phyloP scores from a whole-genome alignment of 2,329 filamentous ascomycete genomes.

The Trichothecium sympodiale region DNA sequence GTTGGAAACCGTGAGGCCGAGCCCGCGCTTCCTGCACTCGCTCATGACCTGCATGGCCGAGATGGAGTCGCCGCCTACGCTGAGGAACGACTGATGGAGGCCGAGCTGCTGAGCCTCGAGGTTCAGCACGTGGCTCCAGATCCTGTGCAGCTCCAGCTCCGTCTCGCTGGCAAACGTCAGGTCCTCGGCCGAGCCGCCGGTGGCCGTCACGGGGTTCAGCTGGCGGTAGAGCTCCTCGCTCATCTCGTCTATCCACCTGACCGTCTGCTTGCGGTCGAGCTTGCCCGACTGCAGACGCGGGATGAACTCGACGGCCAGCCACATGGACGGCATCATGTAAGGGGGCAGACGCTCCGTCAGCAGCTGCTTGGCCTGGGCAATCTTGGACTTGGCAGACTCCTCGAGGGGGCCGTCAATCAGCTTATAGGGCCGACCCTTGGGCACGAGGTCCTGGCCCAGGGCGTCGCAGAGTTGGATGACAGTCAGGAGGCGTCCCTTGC shows the following conservation, averaged over 20 bases:
- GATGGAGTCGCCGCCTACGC: constrained; percentile 30
- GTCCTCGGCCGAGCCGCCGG: not conserved
- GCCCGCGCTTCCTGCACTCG: constrained; percentile 17
- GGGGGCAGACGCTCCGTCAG: constrained; percentile 12
- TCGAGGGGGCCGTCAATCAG: constrained; percentile 5
- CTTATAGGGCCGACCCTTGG: constrained; percentile 4
- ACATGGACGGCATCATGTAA: constrained; percentile 24
- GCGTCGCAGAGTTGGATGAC: constrained; percentile 2
- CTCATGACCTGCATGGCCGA: constrained; percentile 30
- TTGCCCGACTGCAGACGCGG: constrained; percentile 17
- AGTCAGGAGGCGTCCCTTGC: constrained; percentile 3
- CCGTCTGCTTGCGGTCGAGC: constrained; percentile 23
- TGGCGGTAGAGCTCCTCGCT: constrained; percentile 26
- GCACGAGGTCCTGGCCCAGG: constrained; percentile 2
- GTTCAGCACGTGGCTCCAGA: constrained; percentile 31
- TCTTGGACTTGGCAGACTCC: not conserved
- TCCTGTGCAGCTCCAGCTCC: constrained; percentile 9
- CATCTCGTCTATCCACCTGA: constrained; percentile 30
- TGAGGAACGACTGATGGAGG: constrained; percentile 22
- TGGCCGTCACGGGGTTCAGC: constrained; percentile 17
- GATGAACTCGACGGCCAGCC: constrained; percentile 14
- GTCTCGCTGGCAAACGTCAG: constrained; percentile 3
- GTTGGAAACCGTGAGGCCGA: constrained; percentile 19
- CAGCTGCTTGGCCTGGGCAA: constrained; percentile 7
- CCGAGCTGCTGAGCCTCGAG: constrained; percentile 17